These are phyloP conservation scores for Pugionium dolabratum DNA, from an alignment of 345 rosid genomes.

Conservation along the genomic window DNA sequence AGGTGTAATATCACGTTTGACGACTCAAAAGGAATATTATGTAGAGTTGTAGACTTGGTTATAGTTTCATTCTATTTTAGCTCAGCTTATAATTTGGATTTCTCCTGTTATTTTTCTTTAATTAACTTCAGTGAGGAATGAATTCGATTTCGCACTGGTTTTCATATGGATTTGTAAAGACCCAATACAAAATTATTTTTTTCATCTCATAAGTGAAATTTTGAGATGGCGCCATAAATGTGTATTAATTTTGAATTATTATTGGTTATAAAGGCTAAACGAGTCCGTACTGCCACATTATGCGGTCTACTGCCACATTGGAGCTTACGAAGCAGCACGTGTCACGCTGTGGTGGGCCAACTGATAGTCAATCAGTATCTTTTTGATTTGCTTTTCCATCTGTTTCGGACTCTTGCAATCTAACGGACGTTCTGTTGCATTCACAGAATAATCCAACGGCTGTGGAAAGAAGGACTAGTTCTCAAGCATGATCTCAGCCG, in stretches of 20 bases:
- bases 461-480: not conserved
- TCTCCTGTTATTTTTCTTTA: not conserved
- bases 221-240: not conserved
- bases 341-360: slow-evolving; percentile 24
- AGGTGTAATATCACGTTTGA: not conserved
- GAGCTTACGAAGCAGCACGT: slow-evolving; percentile 35
- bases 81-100: not conserved
- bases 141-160: no score
- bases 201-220: no score
- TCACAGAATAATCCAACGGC: slow-evolving; percentile 29
- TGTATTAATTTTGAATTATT: not conserved
- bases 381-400: slow-evolving; percentile 22
- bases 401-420: slow-evolving; percentile 11
- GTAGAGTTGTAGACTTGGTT: not conserved
- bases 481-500: slow-evolving; percentile 6
- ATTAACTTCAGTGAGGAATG: no score
- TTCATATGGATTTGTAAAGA: no score
- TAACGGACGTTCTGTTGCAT: slow-evolving; percentile 15
- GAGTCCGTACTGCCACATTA: slow-evolving; percentile 9
- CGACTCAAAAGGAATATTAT: not conserved
- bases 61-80: not conserved
- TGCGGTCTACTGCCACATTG: slow-evolving; percentile 27
- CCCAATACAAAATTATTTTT: no score
- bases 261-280: slow-evolving; percentile 3
- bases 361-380: slow-evolving; percentile 22